These are phyloP conservation scores for Gossypium trilobum DNA, from an alignment of 441 rosid species.

Conservation along the genomic window DNA sequence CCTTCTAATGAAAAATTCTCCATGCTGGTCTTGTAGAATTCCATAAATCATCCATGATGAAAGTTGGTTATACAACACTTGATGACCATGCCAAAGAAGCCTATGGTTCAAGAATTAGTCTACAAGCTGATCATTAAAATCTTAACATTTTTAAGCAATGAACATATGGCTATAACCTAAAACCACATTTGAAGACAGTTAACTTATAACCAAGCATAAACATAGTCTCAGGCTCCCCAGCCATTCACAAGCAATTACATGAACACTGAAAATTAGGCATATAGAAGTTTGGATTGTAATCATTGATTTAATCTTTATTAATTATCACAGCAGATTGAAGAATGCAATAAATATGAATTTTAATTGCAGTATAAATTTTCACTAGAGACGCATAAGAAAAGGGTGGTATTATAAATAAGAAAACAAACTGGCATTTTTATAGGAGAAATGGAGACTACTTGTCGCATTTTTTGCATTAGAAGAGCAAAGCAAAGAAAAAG, in stretches of 20 bases:
- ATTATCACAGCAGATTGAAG: not conserved
- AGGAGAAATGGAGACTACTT: not conserved
- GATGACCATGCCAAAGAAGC: conserved; percentile 98
- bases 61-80: conserved; percentile 86
- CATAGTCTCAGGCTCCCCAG: not conserved
- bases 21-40: conserved; percentile 88
- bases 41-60: conserved; percentile 96
- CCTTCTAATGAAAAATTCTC: conserved; percentile 84
- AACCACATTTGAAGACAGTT: not conserved
- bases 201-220: not conserved
- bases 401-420: not conserved
- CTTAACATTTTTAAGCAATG: not conserved
- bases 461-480: not conserved
- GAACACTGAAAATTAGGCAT: not conserved
- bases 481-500: not conserved
- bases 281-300: not conserved
- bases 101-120: conserved; percentile 29
- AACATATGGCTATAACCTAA: not conserved
- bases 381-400: not conserved
- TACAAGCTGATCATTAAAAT: conserved; percentile 3
- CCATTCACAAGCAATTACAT: not conserved
- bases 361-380: not conserved
- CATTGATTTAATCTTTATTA: not conserved
- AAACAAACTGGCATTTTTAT: not conserved
- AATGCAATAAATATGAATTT: not conserved